Evolutionary conservation across 1,284 basidiomycete species (phyloP).

Genomic region (Flammula alnicola): DNA sequence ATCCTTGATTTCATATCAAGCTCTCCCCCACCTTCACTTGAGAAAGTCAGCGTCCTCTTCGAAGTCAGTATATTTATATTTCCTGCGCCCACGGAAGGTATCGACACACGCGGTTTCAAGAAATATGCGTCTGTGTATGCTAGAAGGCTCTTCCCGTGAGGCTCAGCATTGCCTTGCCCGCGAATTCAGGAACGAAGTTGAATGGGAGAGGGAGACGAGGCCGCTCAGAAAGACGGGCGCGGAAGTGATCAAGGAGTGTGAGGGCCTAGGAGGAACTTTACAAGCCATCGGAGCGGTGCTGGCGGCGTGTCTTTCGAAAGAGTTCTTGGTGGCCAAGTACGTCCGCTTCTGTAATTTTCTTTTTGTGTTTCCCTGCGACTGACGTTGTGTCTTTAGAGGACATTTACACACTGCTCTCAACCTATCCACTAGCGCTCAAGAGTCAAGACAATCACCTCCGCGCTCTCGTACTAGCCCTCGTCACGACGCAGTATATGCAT

Average conservation of each 20-base stretch:
- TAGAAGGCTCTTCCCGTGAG: no score
- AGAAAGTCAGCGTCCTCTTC: no score
- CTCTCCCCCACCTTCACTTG: no score
- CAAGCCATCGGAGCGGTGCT: slow-evolving; percentile 59
- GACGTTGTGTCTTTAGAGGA: slow-evolving; percentile 52
- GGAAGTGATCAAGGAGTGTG: slow-evolving; percentile 47
- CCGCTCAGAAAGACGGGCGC: slow-evolving; percentile 37
- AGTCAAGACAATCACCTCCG: slow-evolving; percentile 77
- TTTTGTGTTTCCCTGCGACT: no score
- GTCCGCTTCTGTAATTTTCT: slow-evolving; percentile 28
- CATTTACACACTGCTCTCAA: slow-evolving; percentile 64
- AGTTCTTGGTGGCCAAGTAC: slow-evolving; percentile 65
- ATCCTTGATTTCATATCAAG: no score
- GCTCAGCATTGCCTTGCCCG: no score
- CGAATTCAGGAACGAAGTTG: slow-evolving; percentile 24
- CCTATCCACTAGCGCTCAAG: slow-evolving; percentile 56
- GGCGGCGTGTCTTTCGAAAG: slow-evolving; percentile 54
- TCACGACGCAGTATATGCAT: slow-evolving; percentile 70
- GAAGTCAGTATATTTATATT: no score
- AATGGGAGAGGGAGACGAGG: slow-evolving; percentile 32
- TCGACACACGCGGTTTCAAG: no score
- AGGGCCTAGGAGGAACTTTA: slow-evolving; percentile 59
- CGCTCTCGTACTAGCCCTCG: slow-evolving; percentile 66
- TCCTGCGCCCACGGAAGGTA: no score
- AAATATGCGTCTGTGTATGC: no score